Conservation (phyloP, 1,284 basidiomycete species). For the Ceratobasidium sp. region DNA sequence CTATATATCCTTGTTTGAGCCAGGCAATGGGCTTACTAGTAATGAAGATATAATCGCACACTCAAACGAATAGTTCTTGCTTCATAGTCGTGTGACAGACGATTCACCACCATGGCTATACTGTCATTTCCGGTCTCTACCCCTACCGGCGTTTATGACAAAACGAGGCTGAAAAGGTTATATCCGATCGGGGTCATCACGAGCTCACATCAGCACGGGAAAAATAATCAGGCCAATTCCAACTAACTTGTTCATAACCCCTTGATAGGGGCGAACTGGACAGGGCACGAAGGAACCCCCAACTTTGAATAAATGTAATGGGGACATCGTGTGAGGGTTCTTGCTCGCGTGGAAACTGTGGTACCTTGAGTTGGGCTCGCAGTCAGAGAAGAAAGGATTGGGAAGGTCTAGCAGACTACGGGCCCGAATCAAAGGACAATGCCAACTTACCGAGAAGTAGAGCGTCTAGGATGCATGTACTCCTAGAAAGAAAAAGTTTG, state of each 20-base stretch:
- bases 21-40: no score
- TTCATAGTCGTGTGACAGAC: background rate
- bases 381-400: background rate
- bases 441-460: background rate
- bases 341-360: background rate
- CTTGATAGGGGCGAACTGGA: background rate
- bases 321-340: background rate
- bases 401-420: background rate
- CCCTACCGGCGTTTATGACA: constrained; percentile 1
- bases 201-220: background rate
- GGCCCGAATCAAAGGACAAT: background rate
- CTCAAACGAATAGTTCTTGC: no score
- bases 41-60: no score
- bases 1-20: no score
- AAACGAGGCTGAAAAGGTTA: background rate
- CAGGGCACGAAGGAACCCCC: background rate
- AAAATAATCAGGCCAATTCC: constrained; percentile 2
- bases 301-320: background rate
- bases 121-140: background rate
- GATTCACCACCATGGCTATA: background rate
- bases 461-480: background rate
- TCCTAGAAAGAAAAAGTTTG: background rate
- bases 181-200: background rate
- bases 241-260: background rate
- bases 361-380: background rate